Evolutionary conservation across 768 basidiomycete genomes (phyloP).

Genomic region (Russula emetica): DNA sequence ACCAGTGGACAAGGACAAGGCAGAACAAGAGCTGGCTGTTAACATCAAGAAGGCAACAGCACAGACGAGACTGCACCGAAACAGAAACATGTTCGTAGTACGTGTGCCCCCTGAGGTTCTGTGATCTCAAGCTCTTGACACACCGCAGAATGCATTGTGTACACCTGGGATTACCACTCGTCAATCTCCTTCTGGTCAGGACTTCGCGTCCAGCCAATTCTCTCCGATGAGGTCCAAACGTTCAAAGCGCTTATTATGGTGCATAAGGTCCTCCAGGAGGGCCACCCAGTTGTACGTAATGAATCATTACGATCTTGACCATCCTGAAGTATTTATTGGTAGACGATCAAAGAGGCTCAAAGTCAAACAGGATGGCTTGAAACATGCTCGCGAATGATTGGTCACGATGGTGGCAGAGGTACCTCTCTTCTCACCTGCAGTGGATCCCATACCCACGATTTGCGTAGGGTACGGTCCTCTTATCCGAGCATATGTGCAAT

Average conservation of each 20-base stretch:
- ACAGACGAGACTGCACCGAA: slow-evolving; percentile 96
- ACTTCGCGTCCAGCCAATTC: slow-evolving; percentile 91
- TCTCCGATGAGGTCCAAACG: slow-evolving; percentile 95
- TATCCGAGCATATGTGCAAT: slow-evolving; percentile 94
- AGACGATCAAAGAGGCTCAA: slow-evolving; percentile 97
- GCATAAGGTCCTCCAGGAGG: slow-evolving; percentile 97
- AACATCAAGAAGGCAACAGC: slow-evolving; percentile 99
- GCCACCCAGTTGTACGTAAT: slow-evolving; percentile 78
- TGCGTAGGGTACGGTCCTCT: slow-evolving; percentile 80
- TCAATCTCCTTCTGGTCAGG: slow-evolving; percentile 98
- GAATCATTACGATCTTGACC: slow-evolving; percentile 27
- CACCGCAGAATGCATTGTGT: slow-evolving; percentile 86
- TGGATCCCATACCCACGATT: slow-evolving; percentile 2
- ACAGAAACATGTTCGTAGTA: slow-evolving; percentile 99
- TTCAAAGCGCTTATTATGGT: slow-evolving; percentile 98
- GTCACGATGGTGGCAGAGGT: slow-evolving; percentile 77
- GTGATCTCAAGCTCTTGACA: slow-evolving; percentile 9
- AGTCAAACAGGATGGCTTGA: slow-evolving; percentile 97
- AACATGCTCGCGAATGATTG: slow-evolving; percentile 89
- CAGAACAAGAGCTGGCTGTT: slow-evolving; percentile 86
- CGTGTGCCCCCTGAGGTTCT: slow-evolving; percentile 33
- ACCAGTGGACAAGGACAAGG: slow-evolving; percentile 98
- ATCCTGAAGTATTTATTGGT: slow-evolving; percentile 23
- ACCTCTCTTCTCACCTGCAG: background rate
- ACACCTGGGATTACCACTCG: slow-evolving; percentile 99